Evolutionary conservation across 169 alveolate genomes (phyloP).

Genomic region (Cryptosporidium sp.): DNA sequence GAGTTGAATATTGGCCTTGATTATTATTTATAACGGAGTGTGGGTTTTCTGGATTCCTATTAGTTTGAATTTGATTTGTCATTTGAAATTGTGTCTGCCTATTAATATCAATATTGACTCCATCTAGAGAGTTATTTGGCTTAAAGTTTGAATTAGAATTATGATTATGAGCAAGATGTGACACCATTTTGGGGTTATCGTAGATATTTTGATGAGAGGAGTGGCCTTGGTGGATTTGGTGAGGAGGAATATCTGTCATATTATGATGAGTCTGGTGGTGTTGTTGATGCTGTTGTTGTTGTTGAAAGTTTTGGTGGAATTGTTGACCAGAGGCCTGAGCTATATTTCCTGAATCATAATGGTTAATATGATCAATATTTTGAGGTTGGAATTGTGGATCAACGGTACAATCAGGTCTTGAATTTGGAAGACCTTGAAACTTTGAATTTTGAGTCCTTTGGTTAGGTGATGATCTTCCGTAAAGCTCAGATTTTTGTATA

Average conservation of each 20-base stretch:
- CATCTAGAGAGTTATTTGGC: not conserved
- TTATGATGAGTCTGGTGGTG: not conserved
- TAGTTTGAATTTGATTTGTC: not conserved
- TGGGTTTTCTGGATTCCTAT: not conserved
- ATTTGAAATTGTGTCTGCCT: conserved; percentile 5
- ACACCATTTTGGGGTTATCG: not conserved
- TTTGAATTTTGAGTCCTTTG: conserved; percentile 12
- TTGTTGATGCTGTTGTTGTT: not conserved
- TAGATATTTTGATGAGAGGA: conserved; percentile 7
- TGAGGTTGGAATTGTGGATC: conserved; percentile 31
- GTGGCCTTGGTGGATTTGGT: conserved; percentile 7
- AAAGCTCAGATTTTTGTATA: conserved; percentile 20
- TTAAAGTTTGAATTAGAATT: not conserved
- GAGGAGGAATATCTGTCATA: not conserved
- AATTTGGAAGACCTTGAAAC: conserved; percentile 15
- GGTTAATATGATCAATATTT: conserved; percentile 17
- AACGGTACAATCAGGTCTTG: not conserved
- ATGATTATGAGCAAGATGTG: not conserved
- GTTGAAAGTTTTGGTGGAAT: conserved; percentile 25
- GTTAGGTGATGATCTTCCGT: conserved; percentile 10
- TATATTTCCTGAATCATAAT: conserved; percentile 7
- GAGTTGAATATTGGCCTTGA: not conserved
- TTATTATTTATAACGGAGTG: not conserved
- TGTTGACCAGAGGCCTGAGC: not conserved
- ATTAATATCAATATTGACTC: not conserved